A percentile compares a stretch with the other conserved stretches of the same genome.
Evolutionary conservation across 75 land plant species (phyloP).

Genomic region (Picea glauca): DNA sequence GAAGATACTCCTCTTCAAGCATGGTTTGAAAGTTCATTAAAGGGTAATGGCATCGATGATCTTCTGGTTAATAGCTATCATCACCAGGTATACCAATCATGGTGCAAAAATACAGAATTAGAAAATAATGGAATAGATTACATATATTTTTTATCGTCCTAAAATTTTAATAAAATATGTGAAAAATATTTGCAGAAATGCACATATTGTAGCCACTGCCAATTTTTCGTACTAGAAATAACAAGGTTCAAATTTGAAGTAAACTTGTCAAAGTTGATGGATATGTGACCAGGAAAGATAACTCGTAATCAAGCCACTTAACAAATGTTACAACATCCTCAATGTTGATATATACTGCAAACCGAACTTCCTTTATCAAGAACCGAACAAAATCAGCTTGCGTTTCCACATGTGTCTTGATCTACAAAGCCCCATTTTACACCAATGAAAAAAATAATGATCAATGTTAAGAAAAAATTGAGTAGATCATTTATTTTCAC

Average conservation of each 20-base stretch:
- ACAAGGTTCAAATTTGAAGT: too few relatives aligned
- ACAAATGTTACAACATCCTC: conserved; percentile 73
- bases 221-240: too few relatives aligned
- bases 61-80: too few relatives aligned
- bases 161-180: too few relatives aligned
- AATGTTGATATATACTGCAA: conserved; percentile 49
- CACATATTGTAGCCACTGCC: too few relatives aligned
- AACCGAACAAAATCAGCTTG: conserved; percentile 71
- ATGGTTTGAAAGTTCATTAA: conserved; percentile 71
- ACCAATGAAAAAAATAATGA: background rate
- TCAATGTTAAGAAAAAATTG: background rate
- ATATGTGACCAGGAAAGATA: conserved; percentile 53
- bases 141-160: too few relatives aligned
- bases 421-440: conserved; percentile 19
- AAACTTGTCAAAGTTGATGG: too few relatives aligned
- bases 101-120: too few relatives aligned
- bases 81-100: too few relatives aligned
- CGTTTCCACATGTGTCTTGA: conserved; percentile 71
- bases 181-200: too few relatives aligned
- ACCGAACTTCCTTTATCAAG: conserved; percentile 48
- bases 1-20: conserved; percentile 64
- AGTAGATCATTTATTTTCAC: background rate
- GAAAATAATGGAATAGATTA: too few relatives aligned
- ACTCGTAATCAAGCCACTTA: conserved; percentile 80
- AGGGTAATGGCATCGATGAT: background rate